phyloP scores from a whole-genome alignment of 2,329 filamentous ascomycete genomes.

The Penicillium italicum region DNA sequence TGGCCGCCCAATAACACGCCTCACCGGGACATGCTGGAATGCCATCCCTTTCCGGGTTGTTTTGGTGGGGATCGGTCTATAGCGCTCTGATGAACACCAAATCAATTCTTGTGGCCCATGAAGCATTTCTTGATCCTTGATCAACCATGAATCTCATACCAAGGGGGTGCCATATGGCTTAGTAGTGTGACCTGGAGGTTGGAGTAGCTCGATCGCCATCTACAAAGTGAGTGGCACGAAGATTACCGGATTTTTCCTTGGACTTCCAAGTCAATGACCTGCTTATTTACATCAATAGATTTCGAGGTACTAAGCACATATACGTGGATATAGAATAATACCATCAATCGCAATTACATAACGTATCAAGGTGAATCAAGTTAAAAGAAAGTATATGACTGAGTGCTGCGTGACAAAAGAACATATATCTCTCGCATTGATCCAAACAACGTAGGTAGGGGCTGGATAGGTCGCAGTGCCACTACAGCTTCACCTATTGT shows the following conservation, averaged over 20 bases:
- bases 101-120: background rate
- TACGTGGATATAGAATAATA: background rate
- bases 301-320: no score
- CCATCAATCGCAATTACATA: background rate
- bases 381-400: background rate
- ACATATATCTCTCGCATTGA: background rate
- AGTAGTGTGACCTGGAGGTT: background rate
- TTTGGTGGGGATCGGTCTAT: constrained; percentile 9
- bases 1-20: background rate
- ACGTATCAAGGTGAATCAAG: background rate
- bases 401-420: background rate
- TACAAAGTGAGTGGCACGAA: background rate
- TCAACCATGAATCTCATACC: constrained; percentile 12
- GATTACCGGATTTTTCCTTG: background rate
- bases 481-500: background rate
- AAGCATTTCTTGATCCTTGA: constrained; percentile 9
- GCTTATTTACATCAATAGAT: background rate
- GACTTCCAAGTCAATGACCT: background rate
- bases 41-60: constrained; percentile 24
- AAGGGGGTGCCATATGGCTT: constrained; percentile 14
- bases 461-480: background rate
- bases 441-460: background rate
- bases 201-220: constrained; percentile 3
- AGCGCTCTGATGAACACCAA: constrained; percentile 10
- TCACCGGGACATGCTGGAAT: constrained; percentile 14